Evolutionary conservation across 805 yeast species (phyloP).

Genomic region (Barnettozyma populi): DNA sequence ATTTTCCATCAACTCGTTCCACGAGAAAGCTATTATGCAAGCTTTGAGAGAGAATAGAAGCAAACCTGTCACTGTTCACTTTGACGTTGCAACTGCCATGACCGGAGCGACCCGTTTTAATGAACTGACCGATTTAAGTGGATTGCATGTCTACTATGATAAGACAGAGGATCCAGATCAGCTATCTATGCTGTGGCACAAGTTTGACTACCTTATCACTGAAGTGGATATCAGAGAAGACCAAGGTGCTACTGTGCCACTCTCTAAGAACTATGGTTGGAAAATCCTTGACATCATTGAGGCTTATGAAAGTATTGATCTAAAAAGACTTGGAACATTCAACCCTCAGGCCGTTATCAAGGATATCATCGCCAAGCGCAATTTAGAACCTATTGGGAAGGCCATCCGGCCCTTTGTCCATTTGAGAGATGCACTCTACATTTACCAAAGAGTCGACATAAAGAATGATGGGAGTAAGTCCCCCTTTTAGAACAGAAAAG

Average conservation of each 20-base stretch:
- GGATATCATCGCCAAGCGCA: conserved; percentile 7
- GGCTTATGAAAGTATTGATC: conserved; percentile 38
- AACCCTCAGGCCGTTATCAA: conserved; percentile 8
- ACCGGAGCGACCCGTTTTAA: conserved; percentile 79
- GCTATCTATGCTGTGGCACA: conserved; percentile 38
- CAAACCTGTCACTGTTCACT: conserved; percentile 41
- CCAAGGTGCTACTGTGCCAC: conserved; percentile 17
- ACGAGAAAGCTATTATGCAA: conserved; percentile 32
- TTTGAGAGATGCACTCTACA: conserved; percentile 7
- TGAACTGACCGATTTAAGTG: conserved; percentile 37
- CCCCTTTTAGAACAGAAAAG: background rate
- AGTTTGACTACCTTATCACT: conserved; percentile 48
- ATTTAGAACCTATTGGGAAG: conserved; percentile 12
- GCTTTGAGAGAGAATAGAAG: background rate
- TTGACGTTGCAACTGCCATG: conserved; percentile 81
- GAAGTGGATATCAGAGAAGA: conserved; percentile 19
- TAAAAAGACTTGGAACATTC: conserved; percentile 10
- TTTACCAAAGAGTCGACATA: conserved; percentile 15
- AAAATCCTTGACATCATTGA: conserved; percentile 31
- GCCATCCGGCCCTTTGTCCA: conserved; percentile 13
- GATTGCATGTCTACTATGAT: conserved; percentile 48
- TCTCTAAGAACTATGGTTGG: conserved; percentile 37
- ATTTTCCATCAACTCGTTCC: conserved; percentile 52
- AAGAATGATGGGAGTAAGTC: background rate
- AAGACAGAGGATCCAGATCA: conserved; percentile 55